Conservation (phyloP, 2,329 filamentous ascomycete genomes). For the Aspergillus neotritici region DNA sequence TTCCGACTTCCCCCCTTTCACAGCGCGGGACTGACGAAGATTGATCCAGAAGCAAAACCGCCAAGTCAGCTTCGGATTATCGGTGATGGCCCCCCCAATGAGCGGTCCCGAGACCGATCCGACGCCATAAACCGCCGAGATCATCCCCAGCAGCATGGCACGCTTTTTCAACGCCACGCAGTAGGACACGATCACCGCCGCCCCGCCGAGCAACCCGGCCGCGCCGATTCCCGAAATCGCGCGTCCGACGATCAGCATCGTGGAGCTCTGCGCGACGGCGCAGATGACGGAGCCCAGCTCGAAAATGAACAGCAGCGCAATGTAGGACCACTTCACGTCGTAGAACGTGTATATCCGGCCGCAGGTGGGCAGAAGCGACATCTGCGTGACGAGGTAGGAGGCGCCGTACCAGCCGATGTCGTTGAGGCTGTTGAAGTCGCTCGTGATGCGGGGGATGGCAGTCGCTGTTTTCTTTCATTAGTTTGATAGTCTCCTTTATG, state of each 20-base stretch:
- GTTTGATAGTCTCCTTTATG: neutral
- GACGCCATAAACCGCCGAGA: slow-evolving; percentile 31
- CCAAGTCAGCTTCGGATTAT: slow-evolving; percentile 33
- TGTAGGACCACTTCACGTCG: slow-evolving; percentile 30
- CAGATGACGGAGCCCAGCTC: slow-evolving; percentile 30
- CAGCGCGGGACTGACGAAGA: slow-evolving; percentile 26
- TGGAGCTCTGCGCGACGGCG: slow-evolving; percentile 25
- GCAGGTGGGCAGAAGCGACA: slow-evolving; percentile 32
- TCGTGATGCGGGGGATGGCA: slow-evolving; percentile 40
- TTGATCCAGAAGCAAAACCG: slow-evolving; percentile 50
- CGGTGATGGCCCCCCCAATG: slow-evolving; percentile 34
- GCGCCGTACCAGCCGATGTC: slow-evolving; percentile 43
- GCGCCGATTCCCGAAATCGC: slow-evolving; percentile 29
- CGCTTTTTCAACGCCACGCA: slow-evolving; percentile 27
- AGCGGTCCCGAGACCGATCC: slow-evolving; percentile 29
- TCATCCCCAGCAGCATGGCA: slow-evolving; percentile 27
- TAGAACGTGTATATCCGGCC: slow-evolving; percentile 34
- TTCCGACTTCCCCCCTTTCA: neutral
- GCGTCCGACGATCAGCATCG: slow-evolving; percentile 30
- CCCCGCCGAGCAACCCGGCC: slow-evolving; percentile 27
- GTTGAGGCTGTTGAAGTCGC: slow-evolving; percentile 37
- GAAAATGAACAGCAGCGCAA: slow-evolving; percentile 30
- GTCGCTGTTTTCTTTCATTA: slow-evolving; percentile 16
- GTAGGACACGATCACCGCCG: slow-evolving; percentile 29
- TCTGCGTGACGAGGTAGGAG: slow-evolving; percentile 33